Percentiles rank a stretch among this genome's conserved stretches.
Conservation (phyloP, 345 rosid species). For the Chamaenerion angustifolium region DNA sequence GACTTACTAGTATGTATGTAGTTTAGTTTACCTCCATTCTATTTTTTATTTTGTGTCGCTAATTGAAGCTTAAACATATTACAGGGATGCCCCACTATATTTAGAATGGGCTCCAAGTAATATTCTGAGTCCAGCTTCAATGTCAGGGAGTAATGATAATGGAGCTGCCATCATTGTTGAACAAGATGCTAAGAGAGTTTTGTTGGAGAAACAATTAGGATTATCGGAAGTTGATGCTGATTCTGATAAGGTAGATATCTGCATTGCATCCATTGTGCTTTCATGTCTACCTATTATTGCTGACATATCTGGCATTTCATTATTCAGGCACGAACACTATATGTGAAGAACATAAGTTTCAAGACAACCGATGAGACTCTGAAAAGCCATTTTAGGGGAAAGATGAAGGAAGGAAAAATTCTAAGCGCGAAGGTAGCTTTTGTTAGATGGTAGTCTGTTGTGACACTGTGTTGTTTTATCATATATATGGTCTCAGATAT, state of each 20-base stretch:
- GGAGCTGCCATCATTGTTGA: constrained; percentile 32
- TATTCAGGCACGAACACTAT: constrained; percentile 68
- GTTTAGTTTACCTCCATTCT: not conserved
- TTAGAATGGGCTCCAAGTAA: constrained; percentile 90
- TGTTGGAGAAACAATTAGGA: constrained; percentile 55
- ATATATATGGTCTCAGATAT: not conserved
- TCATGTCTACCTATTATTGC: not conserved
- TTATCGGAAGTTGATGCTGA: constrained; percentile 42
- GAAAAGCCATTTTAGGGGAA: constrained; percentile 53
- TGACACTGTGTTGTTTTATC: constrained; percentile 5
- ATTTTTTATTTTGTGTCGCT: not conserved
- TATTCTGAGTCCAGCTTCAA: constrained; percentile 35
- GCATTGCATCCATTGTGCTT: constrained; percentile 6
- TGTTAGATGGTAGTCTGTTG: constrained; percentile 2
- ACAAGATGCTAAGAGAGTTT: constrained; percentile 44
- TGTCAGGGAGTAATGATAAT: constrained; percentile 20
- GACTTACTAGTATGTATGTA: too few species aligned
- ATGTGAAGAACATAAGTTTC: constrained; percentile 85
- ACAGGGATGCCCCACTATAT: constrained; percentile 82
- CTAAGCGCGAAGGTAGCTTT: constrained; percentile 61
- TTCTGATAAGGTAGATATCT: constrained; percentile 85
- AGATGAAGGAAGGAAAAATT: constrained; percentile 58
- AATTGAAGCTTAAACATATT: constrained; percentile 7
- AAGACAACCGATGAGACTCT: constrained; percentile 73
- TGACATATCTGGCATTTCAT: constrained; percentile 9